phyloP scores from a whole-genome alignment of 805 yeast genomes.

The Komagataella pseudopastoris region DNA sequence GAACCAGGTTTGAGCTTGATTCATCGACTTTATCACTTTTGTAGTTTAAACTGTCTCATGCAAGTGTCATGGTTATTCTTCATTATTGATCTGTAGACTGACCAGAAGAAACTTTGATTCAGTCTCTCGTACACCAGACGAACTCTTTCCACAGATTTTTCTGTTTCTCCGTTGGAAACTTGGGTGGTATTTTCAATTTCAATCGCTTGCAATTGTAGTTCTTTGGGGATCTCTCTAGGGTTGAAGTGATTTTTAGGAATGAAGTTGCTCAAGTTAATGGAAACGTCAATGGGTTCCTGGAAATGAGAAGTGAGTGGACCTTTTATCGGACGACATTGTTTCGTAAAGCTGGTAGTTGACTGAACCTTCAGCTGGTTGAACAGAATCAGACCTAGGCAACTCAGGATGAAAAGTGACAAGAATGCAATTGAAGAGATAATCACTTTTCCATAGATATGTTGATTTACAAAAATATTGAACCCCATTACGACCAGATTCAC shows the following conservation, averaged over 20 bases:
- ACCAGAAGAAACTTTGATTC: neutral
- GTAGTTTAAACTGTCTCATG: neutral
- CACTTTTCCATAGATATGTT: neutral
- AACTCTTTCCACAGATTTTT: neutral
- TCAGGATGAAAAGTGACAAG: neutral
- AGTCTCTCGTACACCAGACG: neutral
- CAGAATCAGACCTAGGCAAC: neutral
- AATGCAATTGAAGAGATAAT: neutral
- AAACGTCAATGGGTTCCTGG: neutral
- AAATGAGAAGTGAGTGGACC: neutral
- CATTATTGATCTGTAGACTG: neutral
- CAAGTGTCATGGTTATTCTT: neutral
- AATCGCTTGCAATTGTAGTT: neutral
- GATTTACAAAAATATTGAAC: neutral
- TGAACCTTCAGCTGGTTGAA: neutral
- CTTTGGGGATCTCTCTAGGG: neutral
- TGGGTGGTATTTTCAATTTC: neutral
- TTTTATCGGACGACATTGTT: neutral
- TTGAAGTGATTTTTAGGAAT: neutral
- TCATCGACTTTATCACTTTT: neutral
- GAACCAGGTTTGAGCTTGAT: neutral
- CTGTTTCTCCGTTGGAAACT: neutral
- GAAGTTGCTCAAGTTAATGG: neutral
- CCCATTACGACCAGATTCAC: neutral
- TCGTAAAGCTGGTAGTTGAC: neutral